Conservation (phyloP, 164 flowering plant species). For the Euptelea pleiosperma region DNA sequence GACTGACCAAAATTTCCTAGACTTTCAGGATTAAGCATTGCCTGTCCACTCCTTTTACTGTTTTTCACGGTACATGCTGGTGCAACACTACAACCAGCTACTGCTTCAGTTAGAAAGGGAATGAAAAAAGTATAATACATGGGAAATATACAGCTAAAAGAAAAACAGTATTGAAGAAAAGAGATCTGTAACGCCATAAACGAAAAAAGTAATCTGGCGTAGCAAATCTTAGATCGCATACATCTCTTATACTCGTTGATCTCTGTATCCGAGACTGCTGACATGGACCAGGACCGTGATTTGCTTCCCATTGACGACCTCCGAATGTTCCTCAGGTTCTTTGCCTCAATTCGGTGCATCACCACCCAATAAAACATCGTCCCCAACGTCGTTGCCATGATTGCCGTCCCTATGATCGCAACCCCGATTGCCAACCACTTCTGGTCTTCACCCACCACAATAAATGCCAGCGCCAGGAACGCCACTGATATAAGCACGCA, state of each 20-base stretch:
- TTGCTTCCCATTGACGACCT: slow-evolving; percentile 46
- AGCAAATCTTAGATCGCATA: slow-evolving; percentile 52
- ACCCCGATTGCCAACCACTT: slow-evolving; percentile 74
- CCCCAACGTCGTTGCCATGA: slow-evolving; percentile 72
- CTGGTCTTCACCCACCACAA: slow-evolving; percentile 64
- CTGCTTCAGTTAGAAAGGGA: background rate
- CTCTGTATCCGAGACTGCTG: slow-evolving; percentile 60
- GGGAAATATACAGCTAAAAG: slow-evolving; percentile 2
- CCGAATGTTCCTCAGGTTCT: slow-evolving; percentile 48
- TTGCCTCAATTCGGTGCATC: slow-evolving; percentile 59
- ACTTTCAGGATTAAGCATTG: too few species aligned
- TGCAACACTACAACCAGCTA: too few species aligned
- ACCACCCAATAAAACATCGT: slow-evolving; percentile 79
- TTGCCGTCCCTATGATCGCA: slow-evolving; percentile 59
- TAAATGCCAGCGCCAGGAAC: slow-evolving; percentile 60
- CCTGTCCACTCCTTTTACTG: slow-evolving; percentile 4
- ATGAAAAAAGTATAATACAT: slow-evolving; percentile 1
- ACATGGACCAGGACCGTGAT: slow-evolving; percentile 42
- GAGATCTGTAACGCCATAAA: background rate
- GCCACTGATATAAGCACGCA: slow-evolving; percentile 77
- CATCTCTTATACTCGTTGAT: slow-evolving; percentile 62
- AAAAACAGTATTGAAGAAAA: background rate
- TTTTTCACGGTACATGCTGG: background rate
- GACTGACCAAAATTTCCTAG: too few species aligned
- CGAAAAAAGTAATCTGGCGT: background rate